A percentile compares a stretch with the other conserved stretches of the same genome.
These are phyloP conservation scores for Psilocybe cubensis DNA, from an alignment of 768 basidiomycete genomes.

Conservation along the genomic window DNA sequence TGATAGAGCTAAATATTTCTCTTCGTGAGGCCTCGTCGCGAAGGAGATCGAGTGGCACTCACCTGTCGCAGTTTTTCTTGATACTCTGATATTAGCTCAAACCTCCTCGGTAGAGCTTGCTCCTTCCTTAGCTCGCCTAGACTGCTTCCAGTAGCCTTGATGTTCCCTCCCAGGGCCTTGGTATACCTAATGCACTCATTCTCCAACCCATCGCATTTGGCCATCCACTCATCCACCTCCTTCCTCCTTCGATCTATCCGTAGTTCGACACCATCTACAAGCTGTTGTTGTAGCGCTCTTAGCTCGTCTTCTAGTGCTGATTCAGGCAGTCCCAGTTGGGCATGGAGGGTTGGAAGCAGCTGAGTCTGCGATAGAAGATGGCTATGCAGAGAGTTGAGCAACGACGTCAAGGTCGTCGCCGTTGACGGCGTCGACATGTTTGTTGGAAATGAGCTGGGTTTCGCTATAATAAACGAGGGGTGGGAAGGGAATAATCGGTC, in stretches of 20 bases:
- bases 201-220: conserved; percentile 64
- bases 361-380: conserved; percentile 84
- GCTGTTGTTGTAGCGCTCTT: conserved; percentile 68
- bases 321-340: conserved; percentile 81
- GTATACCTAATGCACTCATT: conserved; percentile 67
- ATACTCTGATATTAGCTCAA: conserved; percentile 66
- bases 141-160: conserved; percentile 65
- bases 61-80: conserved; percentile 85
- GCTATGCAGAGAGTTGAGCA: conserved; percentile 77
- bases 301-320: conserved; percentile 85
- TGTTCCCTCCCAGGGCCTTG: conserved; percentile 71
- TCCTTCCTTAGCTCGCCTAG: conserved; percentile 75
- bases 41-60: conserved; percentile 52
- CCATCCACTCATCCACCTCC: conserved; percentile 79
- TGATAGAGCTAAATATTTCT: conserved; percentile 58
- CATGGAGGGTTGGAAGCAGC: conserved; percentile 79
- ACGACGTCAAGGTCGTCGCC: conserved; percentile 53
- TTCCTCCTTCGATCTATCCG: conserved; percentile 71
- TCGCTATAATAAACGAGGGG: not conserved
- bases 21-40: not conserved
- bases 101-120: conserved; percentile 71
- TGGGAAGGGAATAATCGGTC: not conserved
- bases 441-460: not conserved
- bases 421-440: conserved; percentile 24
- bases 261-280: conserved; percentile 74